Base-by-base conservation (phyloP, 192 early-diverging fungal species). In the Funneliformis geosporum region DNA sequence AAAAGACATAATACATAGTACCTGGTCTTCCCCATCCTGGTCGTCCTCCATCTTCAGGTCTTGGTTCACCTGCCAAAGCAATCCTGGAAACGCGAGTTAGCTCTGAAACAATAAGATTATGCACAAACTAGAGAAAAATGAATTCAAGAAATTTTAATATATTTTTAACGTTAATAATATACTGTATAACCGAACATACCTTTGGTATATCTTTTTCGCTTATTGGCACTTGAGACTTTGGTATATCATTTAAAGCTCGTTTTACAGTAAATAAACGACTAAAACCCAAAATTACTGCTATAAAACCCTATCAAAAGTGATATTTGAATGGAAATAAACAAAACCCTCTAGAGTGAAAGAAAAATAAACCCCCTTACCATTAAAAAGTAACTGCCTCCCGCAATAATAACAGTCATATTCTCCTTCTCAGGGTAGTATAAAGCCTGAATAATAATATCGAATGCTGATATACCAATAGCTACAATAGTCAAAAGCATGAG, bases 1-100 rank as follows among this genome's bases (percentile, higher is more conserved):
- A 18, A 4, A 12, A 61, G 59, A n/a, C 2, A 33, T 33, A 33
- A 33, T 33, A 33, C 33, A 33, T 33, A 33, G 23, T 83, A 82
- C 89, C 85, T 62, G 86, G 87, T 60, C 83, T 84, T 25, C 86
- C 89, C 86, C 87, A 89, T 46, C 89, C 89, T 55, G 85, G 82
- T 46, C 83, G 85, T 11, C 76, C 74, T 27, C 83, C 85, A 39
- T 89, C 88, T 27, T 88, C 84, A 3, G 81, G 65, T 11, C 77
- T 74, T 21, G 89, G 89, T 60, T 83, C 78, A 5, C 83, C 84
- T 75, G 80, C 66, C 61, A 82, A 82, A 46, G 83, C 79, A 38
- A 88, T 73, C 8, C 74, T 65, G 8, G 81, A 83, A 18, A 83
- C 84, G n/a, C 82, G 76, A 62, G 79, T 76, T 27, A 90, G 80